Percentiles rank a stretch among this genome's conserved stretches.
Conservation (phyloP, 441 rosid genomes). For the Biscutella laevigata region DNA sequence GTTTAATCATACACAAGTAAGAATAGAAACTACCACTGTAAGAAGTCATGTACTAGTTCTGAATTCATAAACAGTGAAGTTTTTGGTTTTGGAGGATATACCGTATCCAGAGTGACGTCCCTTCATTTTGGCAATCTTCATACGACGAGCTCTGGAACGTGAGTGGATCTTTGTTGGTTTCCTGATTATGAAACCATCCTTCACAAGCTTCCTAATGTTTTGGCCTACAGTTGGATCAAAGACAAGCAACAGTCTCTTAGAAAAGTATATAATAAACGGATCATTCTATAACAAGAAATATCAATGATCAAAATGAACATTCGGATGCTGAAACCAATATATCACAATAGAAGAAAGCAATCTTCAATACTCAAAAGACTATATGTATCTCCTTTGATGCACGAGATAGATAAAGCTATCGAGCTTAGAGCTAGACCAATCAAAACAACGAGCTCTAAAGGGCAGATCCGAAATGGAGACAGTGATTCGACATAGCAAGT, state of each 20-base stretch:
- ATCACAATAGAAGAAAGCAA: neutral
- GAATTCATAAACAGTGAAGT: neutral
- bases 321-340: no score
- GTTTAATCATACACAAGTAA: neutral
- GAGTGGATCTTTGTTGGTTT: conserved; percentile 47
- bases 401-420: neutral
- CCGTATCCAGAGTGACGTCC: conserved; percentile 50
- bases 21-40: neutral
- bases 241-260: neutral
- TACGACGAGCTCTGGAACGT: conserved; percentile 33
- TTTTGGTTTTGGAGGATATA: neutral
- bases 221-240: conserved; percentile 30
- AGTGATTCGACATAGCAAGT: neutral
- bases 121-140: conserved; percentile 37
- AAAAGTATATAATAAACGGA: neutral
- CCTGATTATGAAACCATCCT: conserved; percentile 47
- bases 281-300: neutral
- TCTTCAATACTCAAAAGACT: neutral
- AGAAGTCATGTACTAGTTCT: neutral
- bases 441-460: neutral
- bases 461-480: conserved; percentile 5
- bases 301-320: neutral
- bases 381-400: neutral
- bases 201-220: conserved; percentile 46
- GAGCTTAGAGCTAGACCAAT: neutral